These are phyloP conservation scores for Crithidia fasciculata DNA, from an alignment of 208 protist species.

Conservation along the genomic window DNA sequence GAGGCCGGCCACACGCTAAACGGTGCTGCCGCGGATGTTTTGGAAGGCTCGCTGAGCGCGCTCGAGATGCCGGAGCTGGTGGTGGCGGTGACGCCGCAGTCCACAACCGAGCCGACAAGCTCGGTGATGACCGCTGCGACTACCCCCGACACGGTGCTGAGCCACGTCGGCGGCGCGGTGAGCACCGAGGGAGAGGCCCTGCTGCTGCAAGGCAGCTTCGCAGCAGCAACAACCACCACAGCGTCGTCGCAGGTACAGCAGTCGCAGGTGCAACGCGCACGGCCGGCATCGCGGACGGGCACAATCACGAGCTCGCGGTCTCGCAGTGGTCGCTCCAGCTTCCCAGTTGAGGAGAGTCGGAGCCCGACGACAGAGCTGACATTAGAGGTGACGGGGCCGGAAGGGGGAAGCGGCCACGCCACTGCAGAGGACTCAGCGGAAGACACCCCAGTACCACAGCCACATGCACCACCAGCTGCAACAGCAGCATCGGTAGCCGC, in stretches of 20 bases:
- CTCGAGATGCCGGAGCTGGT: constrained; percentile 17
- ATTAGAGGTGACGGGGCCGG: no score
- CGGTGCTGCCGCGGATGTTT: neutral
- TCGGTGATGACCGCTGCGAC: constrained; percentile 5
- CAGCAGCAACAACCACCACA: no score
- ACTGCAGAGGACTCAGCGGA: neutral
- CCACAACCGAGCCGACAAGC: constrained; percentile 11
- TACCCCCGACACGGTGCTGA: neutral
- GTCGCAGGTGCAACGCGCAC: no score
- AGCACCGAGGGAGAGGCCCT: no score
- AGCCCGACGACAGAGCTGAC: no score
- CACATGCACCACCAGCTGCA: neutral
- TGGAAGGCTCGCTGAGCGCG: constrained; percentile 6
- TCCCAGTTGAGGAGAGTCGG: no score
- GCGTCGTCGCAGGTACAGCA: no score
- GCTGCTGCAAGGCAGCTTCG: no score
- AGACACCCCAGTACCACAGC: no score
- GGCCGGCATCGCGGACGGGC: neutral
- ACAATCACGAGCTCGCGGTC: neutral
- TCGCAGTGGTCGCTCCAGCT: neutral
- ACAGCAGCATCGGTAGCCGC: no score
- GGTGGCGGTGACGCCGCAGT: constrained; percentile 6
- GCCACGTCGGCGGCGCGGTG: neutral
- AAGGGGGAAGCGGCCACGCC: no score
- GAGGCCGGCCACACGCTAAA: neutral